Evolutionary conservation across 179 eudicot genomes (phyloP), one percentile per base, ranked within the genome.

Genomic region (Carnegiea gigantea): DNA sequence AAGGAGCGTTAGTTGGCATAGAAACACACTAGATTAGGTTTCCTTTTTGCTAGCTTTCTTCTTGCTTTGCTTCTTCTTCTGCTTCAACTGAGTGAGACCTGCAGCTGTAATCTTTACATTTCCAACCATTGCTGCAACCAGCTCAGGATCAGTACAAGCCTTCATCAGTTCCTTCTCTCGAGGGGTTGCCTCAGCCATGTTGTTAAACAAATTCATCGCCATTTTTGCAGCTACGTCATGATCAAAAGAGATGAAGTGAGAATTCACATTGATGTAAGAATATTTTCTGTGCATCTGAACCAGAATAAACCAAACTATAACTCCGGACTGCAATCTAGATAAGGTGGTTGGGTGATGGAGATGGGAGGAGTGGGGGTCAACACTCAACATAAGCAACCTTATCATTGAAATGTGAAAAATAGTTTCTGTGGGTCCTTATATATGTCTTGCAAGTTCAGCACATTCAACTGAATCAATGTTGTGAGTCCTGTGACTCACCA

Each of bases 141-240:
- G 88, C 83, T 95, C 99, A 15, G 99, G 96, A 86, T 96, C 98
- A 26, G 97, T 94, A 78, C 99, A 94, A 12, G 98, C 99, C 86
- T 96, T 96, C 98, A 96, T 96, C 81, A 96, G 82, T 86, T 96
- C 99, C 91, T 96, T 95, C 83, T 96, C 99, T 76, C 99, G 85
- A 77, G 24, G 83, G 70, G 89, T 84, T 48, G 98, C 91, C 62
- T 94, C 96, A 0, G 95, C 88, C 92, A 92, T 89, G 89, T 92
- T 95, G 86, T 88, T 81, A 77, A 96, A 96, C 88, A 96, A 86
- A 87, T 91, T 94, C 96, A 96, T 92, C n/a, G 97, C 94, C 43
- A 85, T 92, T 89, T 94, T 96, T 59, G 97, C 98, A 87, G 97
- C 99, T 96, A 86, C 88, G 86, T 44, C 84, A 40, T 51, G 62